Evolutionary conservation across 345 rosid species (phyloP), one percentile per base, ranked within the genome.

Genomic region (Hibiscus syriacus): DNA sequence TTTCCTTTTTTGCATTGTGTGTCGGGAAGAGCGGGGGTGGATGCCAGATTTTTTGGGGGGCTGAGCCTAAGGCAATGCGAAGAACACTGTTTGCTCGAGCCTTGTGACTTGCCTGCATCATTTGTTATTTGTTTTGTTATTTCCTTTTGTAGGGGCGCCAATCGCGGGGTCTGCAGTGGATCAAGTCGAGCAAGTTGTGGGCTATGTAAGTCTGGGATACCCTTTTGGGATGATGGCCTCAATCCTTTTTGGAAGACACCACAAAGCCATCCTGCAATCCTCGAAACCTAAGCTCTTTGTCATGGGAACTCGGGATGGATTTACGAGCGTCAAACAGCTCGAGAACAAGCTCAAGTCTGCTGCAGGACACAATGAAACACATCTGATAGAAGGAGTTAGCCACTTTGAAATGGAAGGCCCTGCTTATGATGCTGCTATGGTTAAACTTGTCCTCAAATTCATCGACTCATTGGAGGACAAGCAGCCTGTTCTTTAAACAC

Each of bases 371-470:
- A 54, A 54, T 25, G 58, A 54, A 25, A 54, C 6, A 54, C 17
- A 25, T 50, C 20, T 53, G 12, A 53, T 53, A 10, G 96, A 92
- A 73, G 98, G 97, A 23, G 93, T 78, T 13, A 78, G 98, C 53
- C 99, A 92, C 72, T 95, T 95, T 73, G 90, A 92, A 73, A 92
- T 92, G 97, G 98, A 91, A 84, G 97, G 96, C 16, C 89, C 93
- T 48, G 87, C 71, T 19, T 92, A 77, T 76, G 98, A 92, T 78
- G 73, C 92, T 57, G 85, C 82, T 74, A 84, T 95, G 99, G 87
- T 80, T 36, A 78, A 77, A 69, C 71, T 83, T 61, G 84, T 90
- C 72, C 79, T 70, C 48, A 74, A 71, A n/a, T 95, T 95, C 64
- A 79, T 82, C 49, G 75, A 80, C 19, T 85, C 97, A 3, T 65